Evolutionary conservation across 495 filamentous ascomycete species (phyloP).

Genomic region (Lichenothelia convexa): DNA sequence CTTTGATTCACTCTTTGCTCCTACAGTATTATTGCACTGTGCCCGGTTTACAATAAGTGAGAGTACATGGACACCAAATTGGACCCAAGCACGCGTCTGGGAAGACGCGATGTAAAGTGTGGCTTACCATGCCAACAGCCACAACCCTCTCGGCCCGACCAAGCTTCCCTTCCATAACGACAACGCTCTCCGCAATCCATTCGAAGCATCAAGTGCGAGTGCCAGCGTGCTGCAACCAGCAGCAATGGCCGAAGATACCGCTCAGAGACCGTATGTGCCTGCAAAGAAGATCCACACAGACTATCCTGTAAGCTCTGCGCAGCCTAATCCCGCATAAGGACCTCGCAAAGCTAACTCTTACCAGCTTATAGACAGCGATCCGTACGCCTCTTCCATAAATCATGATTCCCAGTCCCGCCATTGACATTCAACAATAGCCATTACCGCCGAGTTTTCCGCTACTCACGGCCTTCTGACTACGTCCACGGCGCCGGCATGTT

Average conservation of each 20-base stretch:
- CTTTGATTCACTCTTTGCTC: neutral
- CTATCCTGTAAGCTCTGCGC: conserved; percentile 56
- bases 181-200: too few species aligned
- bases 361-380: conserved; percentile 94
- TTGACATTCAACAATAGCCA: conserved; percentile 38
- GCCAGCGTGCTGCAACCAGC: too few species aligned
- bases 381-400: conserved; percentile 43
- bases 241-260: too few species aligned
- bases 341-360: conserved; percentile 10
- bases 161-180: too few species aligned
- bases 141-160: too few species aligned
- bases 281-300: conserved; percentile 57
- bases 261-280: conserved; percentile 47
- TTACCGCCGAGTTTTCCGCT: conserved; percentile 69
- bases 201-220: too few species aligned
- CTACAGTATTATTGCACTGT: too few species aligned
- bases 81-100: too few species aligned
- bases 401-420: neutral
- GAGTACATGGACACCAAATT: too few species aligned
- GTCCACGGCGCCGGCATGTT: conserved; percentile 44
- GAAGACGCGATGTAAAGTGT: too few species aligned
- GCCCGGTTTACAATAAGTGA: too few species aligned
- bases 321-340: neutral
- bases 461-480: conserved; percentile 74
- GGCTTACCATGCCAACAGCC: too few species aligned